Base-by-base conservation (phyloP, 768 basidiomycete genomes). In the Amanita fuliginea region DNA sequence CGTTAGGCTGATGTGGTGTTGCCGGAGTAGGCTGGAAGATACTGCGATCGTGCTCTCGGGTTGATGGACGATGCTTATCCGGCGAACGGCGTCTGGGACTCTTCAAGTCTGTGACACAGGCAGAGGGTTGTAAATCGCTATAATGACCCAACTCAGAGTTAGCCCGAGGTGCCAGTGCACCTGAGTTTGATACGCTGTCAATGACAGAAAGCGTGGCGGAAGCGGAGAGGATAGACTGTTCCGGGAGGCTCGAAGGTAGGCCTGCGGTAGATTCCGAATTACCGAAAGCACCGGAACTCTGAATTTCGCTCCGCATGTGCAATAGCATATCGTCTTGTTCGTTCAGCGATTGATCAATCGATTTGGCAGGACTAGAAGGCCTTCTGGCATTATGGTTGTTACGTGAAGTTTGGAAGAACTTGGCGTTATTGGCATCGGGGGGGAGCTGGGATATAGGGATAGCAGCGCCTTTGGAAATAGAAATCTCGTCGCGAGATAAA, bases 111-210 rank as follows among this genome's bases (percentile, higher is more conserved):
- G 52, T 46, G 13, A 49, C 51, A 36, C 41, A 30, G 16, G 54
- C 56, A 58, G 65, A 56, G 37, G 76, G 74, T 46, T 67, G 67
- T 52, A 80, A 61, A 64, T 89, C 88, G 37, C 80, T 59, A 62
- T 91, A 90, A 59, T 90, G 82, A 3, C 88, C 88, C 39, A 88
- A 69, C 61, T 88, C 88, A 22, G 89, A 91, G 60, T 82, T 87
- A 6, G 87, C 77, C 43, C 86, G 78, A 53, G 74, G 76, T 18
- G 64, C 62, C 60, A 62, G 60, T 13, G 67, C 67, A 21, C 76
- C 62, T 22, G 56, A 16, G 6, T 35, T 43, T 32, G 28, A n/a
- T 6, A n/a, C 16, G 26, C 13, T 53, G 35, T 68, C 70, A 46
- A 60, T 51, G 36, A 59, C 62, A 46, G 65, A 65, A 42, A 18